Conservation (phyloP, 176 grass and related monocot genomes). For the Guadua angustifolia region DNA sequence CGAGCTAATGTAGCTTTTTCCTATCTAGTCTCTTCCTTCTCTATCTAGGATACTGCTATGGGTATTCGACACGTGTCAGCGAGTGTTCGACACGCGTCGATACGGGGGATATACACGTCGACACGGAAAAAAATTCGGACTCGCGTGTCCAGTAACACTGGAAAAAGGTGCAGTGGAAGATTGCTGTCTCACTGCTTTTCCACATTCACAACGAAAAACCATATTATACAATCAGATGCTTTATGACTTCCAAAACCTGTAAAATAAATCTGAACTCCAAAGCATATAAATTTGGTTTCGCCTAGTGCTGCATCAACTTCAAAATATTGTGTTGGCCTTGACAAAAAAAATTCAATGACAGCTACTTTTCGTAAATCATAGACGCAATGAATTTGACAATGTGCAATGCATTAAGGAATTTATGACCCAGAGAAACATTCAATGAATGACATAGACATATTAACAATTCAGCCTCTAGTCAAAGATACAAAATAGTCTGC, state of each 20-base stretch:
- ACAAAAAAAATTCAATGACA: background rate
- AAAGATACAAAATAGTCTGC: background rate
- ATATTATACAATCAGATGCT: background rate
- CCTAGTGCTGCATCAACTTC: constrained; percentile 13
- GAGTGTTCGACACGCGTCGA: no score
- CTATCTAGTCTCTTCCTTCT: no score
- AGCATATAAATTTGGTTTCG: background rate
- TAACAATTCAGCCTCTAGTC: background rate
- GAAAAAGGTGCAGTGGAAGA: background rate
- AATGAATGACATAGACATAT: background rate
- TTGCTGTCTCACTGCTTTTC: constrained; percentile 30
- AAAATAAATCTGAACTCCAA: constrained; percentile 33
- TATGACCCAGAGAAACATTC: no score
- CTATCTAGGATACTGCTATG: no score
- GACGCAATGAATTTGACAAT: background rate
- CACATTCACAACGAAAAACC: constrained; percentile 24
- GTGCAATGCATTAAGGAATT: background rate
- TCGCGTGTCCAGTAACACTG: no score
- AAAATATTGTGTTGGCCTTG: background rate
- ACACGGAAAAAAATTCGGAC: no score
- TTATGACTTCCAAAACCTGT: constrained; percentile 22
- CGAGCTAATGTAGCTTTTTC: no score
- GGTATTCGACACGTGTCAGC: no score
- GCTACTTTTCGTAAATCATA: background rate
- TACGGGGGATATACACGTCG: no score